Conservation (phyloP, 345 rosid species). For the Abelmoschus esculentus region DNA sequence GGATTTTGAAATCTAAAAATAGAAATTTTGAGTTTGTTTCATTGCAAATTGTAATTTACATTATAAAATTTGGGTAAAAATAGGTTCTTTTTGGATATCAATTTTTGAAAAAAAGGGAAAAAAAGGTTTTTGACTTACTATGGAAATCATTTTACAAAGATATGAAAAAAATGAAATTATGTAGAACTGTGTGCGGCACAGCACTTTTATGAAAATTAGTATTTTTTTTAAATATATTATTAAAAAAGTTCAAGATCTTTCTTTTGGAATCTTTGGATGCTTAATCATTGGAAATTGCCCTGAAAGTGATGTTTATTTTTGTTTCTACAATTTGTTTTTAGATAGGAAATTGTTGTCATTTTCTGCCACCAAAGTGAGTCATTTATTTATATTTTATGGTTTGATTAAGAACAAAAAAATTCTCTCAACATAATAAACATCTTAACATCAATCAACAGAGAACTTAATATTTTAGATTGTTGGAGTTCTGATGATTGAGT, state of each 20-base stretch:
- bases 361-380: not conserved
- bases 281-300: not conserved
- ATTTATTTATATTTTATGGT: not conserved
- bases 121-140: not conserved
- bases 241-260: not conserved
- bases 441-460: not conserved
- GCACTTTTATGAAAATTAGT: not conserved
- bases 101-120: not conserved
- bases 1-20: not conserved
- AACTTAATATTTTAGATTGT: not conserved
- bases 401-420: not conserved
- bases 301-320: not conserved
- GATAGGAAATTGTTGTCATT: not conserved
- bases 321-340: not conserved
- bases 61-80: not conserved
- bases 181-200: not conserved
- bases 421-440: too few species aligned
- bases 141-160: not conserved
- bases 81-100: not conserved
- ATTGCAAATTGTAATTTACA: not conserved
- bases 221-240: not conserved
- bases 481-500: constrained; percentile 3
- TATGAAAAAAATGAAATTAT: not conserved
- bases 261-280: not conserved
- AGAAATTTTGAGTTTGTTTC: not conserved